A percentile compares a stretch with the other conserved stretches of the same genome.
phyloP scores from a whole-genome alignment of 148 eudicot species.

The Rhododendron vialii region DNA sequence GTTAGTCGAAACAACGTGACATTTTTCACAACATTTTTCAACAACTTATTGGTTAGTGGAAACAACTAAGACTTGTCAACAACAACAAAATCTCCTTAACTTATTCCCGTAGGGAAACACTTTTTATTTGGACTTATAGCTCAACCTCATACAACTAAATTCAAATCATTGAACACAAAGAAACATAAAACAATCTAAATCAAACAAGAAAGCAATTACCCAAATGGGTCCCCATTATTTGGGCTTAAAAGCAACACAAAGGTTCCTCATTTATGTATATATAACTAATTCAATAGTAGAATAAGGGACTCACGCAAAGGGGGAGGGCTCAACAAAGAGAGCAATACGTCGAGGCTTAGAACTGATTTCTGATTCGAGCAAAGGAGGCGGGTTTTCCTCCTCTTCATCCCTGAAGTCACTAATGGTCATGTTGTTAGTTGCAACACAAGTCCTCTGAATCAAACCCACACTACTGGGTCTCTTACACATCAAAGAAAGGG shows the following conservation, averaged over 20 bases:
- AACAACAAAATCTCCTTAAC: too few relatives aligned
- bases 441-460: conserved; percentile 17
- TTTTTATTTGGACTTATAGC: not conserved
- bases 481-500: conserved; percentile 24
- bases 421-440: conserved; percentile 35
- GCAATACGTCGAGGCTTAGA: conserved; percentile 84
- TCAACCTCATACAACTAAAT: not conserved
- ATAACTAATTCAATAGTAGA: conserved; percentile 7
- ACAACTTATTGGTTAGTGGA: too few relatives aligned
- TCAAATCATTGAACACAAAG: not conserved
- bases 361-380: conserved; percentile 48
- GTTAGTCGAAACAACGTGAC: too few relatives aligned
- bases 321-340: conserved; percentile 98
- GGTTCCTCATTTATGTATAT: not conserved
- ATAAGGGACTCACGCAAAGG: conserved; percentile 70
- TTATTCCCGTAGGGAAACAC: too few relatives aligned
- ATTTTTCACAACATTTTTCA: too few relatives aligned
- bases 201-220: not conserved
- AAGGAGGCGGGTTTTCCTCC: conserved; percentile 35
- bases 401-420: conserved; percentile 40
- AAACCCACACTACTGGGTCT: conserved; percentile 5
- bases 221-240: conserved; percentile 1
- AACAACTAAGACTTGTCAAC: too few relatives aligned
- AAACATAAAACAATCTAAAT: not conserved
- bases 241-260: not conserved